Evolutionary conservation across 805 yeast genomes (phyloP).

Genomic region (Sugiyamaella boreocaroliniensis): DNA sequence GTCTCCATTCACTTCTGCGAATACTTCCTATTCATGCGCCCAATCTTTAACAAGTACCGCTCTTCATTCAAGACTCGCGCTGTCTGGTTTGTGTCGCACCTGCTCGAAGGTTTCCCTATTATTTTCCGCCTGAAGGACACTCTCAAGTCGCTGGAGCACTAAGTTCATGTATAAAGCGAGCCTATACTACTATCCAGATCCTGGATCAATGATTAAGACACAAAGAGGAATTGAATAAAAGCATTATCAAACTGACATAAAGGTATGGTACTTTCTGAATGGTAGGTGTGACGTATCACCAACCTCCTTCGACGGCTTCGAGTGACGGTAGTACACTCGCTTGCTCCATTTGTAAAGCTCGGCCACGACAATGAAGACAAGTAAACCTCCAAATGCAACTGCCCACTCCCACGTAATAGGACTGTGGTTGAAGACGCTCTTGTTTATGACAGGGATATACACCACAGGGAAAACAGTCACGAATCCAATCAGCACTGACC

Average conservation of each 20-base stretch:
- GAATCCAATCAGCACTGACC: slow-evolving; percentile 71
- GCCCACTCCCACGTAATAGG: slow-evolving; percentile 81
- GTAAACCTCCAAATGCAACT: slow-evolving; percentile 50
- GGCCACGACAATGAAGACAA: slow-evolving; percentile 51
- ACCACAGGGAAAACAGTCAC: slow-evolving; percentile 71
- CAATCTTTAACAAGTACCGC: not conserved
- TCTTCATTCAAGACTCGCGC: not conserved
- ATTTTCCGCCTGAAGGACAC: not conserved
- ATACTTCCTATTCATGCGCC: not conserved
- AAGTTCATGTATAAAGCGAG: not conserved
- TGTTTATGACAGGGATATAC: slow-evolving; percentile 82
- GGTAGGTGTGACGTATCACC: not conserved
- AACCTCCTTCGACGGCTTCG: not conserved
- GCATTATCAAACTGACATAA: not conserved
- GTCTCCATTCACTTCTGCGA: not conserved
- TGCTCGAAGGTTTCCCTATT: slow-evolving; percentile 3
- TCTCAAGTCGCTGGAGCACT: not conserved
- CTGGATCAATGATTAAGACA: no score
- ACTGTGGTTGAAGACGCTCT: slow-evolving; percentile 63
- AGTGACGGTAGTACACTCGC: slow-evolving; percentile 43
- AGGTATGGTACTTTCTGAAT: not conserved
- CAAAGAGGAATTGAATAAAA: no score
- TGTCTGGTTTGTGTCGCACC: not conserved
- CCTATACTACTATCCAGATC: no score
- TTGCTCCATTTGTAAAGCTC: slow-evolving; percentile 66